Evolutionary conservation across 2,329 filamentous ascomycete species (phyloP).

Genomic region (Colletotrichum sojae): DNA sequence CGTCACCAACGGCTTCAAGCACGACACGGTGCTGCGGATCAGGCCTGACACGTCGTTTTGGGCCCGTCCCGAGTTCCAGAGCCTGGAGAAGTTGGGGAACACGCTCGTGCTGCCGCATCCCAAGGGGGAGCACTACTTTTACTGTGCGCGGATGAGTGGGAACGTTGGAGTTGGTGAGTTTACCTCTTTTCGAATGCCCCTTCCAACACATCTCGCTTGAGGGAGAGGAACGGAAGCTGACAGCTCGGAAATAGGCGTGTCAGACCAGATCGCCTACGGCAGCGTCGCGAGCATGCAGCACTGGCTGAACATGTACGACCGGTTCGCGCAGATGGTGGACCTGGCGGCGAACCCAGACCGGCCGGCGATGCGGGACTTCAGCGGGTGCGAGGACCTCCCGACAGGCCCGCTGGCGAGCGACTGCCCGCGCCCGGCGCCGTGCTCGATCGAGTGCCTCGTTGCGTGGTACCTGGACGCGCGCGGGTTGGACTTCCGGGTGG

Average conservation of each 20-base stretch:
- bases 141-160: slow-evolving; percentile 38
- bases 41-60: slow-evolving; percentile 37
- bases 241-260: slow-evolving; percentile 17
- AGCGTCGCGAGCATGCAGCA: slow-evolving; percentile 38
- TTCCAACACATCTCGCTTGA: background rate
- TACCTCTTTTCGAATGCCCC: slow-evolving; percentile 20
- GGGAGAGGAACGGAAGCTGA: slow-evolving; percentile 8
- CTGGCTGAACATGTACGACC: slow-evolving; percentile 40
- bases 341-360: slow-evolving; percentile 33
- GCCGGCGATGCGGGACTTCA: slow-evolving; percentile 36
- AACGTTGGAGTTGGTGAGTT: slow-evolving; percentile 41
- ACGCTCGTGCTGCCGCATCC: slow-evolving; percentile 40
- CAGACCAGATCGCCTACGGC: slow-evolving; percentile 42
- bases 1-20: slow-evolving; percentile 25
- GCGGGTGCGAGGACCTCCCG: slow-evolving; percentile 40
- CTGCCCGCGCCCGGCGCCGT: slow-evolving; percentile 36
- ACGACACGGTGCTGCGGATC: slow-evolving; percentile 38
- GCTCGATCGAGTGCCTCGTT: slow-evolving; percentile 40
- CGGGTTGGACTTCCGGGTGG: slow-evolving; percentile 37
- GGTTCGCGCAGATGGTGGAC: slow-evolving; percentile 38
- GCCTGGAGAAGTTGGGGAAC: slow-evolving; percentile 34
- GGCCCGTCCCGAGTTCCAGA: slow-evolving; percentile 31
- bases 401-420: slow-evolving; percentile 32
- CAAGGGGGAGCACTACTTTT: slow-evolving; percentile 38
- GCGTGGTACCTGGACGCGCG: slow-evolving; percentile 41